phyloP scores from a whole-genome alignment of 345 rosid genomes.

The Anacardium occidentale region DNA sequence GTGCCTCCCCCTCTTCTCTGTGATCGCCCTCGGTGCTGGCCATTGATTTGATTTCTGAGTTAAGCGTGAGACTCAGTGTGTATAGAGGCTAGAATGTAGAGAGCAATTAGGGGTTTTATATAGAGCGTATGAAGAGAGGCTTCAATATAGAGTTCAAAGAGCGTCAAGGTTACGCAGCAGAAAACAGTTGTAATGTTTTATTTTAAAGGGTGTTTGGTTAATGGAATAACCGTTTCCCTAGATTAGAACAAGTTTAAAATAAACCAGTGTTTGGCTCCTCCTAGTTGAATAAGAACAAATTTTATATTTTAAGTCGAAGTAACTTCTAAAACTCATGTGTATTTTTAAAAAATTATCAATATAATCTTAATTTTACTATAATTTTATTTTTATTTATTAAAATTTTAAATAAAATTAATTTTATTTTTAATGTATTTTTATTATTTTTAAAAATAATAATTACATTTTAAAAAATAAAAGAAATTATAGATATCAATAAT shows the following conservation, averaged over 20 bases:
- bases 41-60: conserved; percentile 32
- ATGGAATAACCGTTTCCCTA: not conserved
- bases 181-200: not conserved
- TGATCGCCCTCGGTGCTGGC: conserved; percentile 48
- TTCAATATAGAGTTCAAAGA: not conserved
- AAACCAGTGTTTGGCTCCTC: not conserved
- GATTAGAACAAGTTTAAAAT: not conserved
- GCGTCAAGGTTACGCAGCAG: not conserved
- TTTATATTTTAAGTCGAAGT: too few species aligned
- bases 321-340: too few species aligned
- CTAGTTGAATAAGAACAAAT: too few species aligned
- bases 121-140: not conserved
- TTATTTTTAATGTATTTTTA: too few species aligned
- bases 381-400: too few species aligned
- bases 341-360: too few species aligned
- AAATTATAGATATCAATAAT: too few species aligned
- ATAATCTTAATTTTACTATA: too few species aligned
- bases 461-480: too few species aligned
- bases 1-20: conserved; percentile 66
- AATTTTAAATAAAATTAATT: too few species aligned
- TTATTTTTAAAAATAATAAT: too few species aligned
- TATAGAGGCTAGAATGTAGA: not conserved
- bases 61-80: not conserved
- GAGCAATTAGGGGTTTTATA: conserved; percentile 14
- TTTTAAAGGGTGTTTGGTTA: not conserved